Evolutionary conservation across 495 filamentous ascomycete species (phyloP).

Genomic region (Penicillium psychrofluorescens): DNA sequence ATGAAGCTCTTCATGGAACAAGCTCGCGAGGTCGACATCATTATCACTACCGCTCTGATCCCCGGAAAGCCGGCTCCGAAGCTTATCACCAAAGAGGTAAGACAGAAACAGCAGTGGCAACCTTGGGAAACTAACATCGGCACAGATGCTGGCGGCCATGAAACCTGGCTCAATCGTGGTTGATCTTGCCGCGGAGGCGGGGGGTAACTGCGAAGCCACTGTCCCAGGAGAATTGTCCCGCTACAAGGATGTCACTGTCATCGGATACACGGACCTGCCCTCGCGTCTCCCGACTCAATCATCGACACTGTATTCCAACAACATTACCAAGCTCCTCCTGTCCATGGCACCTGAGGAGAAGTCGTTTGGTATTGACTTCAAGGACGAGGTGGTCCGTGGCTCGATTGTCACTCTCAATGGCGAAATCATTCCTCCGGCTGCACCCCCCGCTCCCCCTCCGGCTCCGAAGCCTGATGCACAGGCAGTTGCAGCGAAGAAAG

Average conservation of each 20-base stretch:
- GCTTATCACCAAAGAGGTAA: slow-evolving; percentile 57
- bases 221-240: slow-evolving; percentile 57
- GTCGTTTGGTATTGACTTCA: slow-evolving; percentile 64
- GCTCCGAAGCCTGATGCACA: slow-evolving; percentile 45
- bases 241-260: slow-evolving; percentile 70
- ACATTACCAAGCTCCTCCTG: slow-evolving; percentile 74
- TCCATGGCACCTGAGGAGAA: slow-evolving; percentile 70
- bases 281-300: slow-evolving; percentile 74
- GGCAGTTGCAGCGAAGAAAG: slow-evolving; percentile 39
- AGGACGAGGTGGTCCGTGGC: slow-evolving; percentile 73
- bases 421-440: slow-evolving; percentile 62
- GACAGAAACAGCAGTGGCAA: too few relatives aligned
- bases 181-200: slow-evolving; percentile 73
- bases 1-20: slow-evolving; percentile 83
- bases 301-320: slow-evolving; percentile 79
- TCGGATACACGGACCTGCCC: slow-evolving; percentile 78
- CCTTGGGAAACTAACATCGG: too few relatives aligned
- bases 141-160: slow-evolving; percentile 64
- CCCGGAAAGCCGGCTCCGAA: slow-evolving; percentile 69
- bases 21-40: slow-evolving; percentile 75
- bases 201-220: slow-evolving; percentile 74
- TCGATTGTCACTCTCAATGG: slow-evolving; percentile 71
- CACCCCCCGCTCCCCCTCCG: slow-evolving; percentile 63
- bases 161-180: slow-evolving; percentile 76
- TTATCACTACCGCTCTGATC: slow-evolving; percentile 78